Base-by-base conservation (phyloP, 441 rosid species). In the Populus hybrid region DNA sequence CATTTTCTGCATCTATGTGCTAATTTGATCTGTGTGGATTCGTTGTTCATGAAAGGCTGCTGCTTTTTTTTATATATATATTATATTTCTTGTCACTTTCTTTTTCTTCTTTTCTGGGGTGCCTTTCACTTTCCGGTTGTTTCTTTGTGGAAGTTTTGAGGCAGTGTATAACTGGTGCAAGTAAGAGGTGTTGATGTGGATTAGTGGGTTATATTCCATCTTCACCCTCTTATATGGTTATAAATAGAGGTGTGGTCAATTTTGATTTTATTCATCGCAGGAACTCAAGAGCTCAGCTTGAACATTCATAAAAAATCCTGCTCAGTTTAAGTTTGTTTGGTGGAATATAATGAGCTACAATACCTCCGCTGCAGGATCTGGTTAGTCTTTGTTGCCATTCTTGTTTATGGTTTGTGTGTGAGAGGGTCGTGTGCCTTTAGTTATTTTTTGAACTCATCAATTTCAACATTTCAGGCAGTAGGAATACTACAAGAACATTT, bases 401-500 rank as follows among this genome's bases (percentile, higher is more conserved):
- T 42, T 68, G 7, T 64, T 64, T 74, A 21, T 79, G 23, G 61
- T 79, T 61, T 53, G 40, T 38, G 29, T 11, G 10, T 50, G 29
- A 9, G n/a, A 35, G 40, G 35, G 33, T 67, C n/a, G 35, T 71
- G 35, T 61, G 26, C 21, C 20, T 36, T 65, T 24, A 61, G 7
- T 12, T 20, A 77, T n/a, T 45, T 76, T 31, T 35, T 80, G 26
- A 79, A 36, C 21, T 61, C 50, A 74, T 68, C 14, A 31, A 69
- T 76, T 72, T 42, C 77, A 74, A 74, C 14, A n/a, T 83, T 84
- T 75, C 88, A 87, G 92, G 93, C n/a, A 83, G 87, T 68, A 86
- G 89, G 87, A 76, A 77, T 68, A 65, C 78, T 40, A 77, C 86
- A 66, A 87, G 86, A 69, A 77, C 87, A 40, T 79, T 87, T 74